Evolutionary conservation across 2,329 filamentous ascomycete genomes (phyloP).

Genomic region (Talaromyces sp.): DNA sequence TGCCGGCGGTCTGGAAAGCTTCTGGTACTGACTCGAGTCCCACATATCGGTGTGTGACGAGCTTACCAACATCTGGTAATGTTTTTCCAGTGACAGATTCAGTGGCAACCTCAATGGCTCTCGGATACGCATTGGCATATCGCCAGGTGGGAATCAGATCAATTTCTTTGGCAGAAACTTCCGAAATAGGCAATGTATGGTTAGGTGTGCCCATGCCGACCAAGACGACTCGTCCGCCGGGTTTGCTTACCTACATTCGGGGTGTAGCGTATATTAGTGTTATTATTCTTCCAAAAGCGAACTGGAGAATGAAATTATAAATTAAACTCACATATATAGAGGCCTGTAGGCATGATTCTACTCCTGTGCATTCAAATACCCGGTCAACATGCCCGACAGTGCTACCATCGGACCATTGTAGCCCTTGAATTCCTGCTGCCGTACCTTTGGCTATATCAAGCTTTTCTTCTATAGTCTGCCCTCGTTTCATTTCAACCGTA

Average conservation of each 20-base stretch:
- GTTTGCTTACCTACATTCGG: conserved; percentile 21
- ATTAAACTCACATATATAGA: no score
- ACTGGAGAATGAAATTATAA: no score
- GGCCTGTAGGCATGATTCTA: no score
- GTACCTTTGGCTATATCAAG: no score
- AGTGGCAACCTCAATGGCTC: conserved; percentile 51
- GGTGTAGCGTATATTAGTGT: no score
- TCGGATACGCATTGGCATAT: conserved; percentile 71
- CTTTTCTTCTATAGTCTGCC: no score
- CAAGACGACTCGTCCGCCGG: conserved; percentile 69
- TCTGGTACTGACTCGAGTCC: conserved; percentile 4
- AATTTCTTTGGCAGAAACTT: conserved; percentile 68
- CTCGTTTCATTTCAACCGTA: no score
- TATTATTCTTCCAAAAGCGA: no score
- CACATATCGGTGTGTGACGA: conserved; percentile 14
- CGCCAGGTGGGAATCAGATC: conserved; percentile 75
- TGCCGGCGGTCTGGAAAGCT: not conserved
- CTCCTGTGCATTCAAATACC: no score
- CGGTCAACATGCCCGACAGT: no score
- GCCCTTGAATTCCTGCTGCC: no score
- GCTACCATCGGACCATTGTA: no score
- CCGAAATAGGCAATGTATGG: conserved; percentile 68
- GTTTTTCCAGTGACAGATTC: not conserved
- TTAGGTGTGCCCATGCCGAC: conserved; percentile 77
- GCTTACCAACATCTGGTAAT: not conserved